Percentiles rank a stretch among this genome's conserved stretches.
phyloP scores from a whole-genome alignment of 345 rosid genomes.

The Acer saccharum region DNA sequence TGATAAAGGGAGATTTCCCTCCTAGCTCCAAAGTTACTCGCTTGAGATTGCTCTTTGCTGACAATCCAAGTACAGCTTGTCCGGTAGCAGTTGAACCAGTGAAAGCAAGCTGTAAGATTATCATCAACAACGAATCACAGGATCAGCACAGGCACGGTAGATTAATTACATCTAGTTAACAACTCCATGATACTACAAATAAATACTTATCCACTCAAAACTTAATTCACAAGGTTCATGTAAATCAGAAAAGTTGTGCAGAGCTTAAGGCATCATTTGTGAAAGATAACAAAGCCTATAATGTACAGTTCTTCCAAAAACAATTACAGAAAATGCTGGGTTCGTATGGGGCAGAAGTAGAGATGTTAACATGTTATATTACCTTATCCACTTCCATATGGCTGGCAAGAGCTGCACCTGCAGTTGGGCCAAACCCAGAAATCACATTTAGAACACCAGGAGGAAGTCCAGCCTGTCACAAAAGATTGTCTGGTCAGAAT shows the following conservation, averaged over 20 bases:
- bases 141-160: neutral
- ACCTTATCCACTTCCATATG: conserved; percentile 98
- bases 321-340: neutral
- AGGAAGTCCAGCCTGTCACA: conserved; percentile 87
- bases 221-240: neutral
- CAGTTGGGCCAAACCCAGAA: conserved; percentile 85
- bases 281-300: neutral
- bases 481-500: conserved; percentile 1
- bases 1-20: conserved; percentile 95
- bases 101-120: conserved; percentile 72
- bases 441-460: conserved; percentile 85
- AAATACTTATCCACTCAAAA: neutral
- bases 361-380: conserved; percentile 7
- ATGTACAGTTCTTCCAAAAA: neutral
- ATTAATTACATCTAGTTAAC: neutral
- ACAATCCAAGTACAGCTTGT: conserved; percentile 62
- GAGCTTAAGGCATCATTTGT: neutral
- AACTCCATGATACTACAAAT: neutral
- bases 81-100: conserved; percentile 90
- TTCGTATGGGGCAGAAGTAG: neutral
- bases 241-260: neutral
- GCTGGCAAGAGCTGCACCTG: conserved; percentile 89
- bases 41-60: conserved; percentile 89
- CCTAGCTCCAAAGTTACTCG: conserved; percentile 94
- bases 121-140: neutral